Conservation (phyloP, 805 yeast genomes). For the Naumovozyma castellii region DNA sequence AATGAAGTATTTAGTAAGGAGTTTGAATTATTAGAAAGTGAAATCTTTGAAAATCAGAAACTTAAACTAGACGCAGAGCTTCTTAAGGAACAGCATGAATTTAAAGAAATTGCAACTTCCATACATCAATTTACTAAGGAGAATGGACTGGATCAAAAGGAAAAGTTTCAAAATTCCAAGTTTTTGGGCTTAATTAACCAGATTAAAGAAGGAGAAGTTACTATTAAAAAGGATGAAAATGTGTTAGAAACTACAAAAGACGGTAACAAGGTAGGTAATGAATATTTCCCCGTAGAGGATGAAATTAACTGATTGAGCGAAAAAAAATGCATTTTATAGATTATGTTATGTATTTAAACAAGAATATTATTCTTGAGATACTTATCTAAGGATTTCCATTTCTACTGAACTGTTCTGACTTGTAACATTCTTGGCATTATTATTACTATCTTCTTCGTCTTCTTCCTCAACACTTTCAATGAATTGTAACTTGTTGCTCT, state of each 20-base stretch:
- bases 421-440: background rate
- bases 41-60: background rate
- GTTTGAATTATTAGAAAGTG: slow-evolving; percentile 2
- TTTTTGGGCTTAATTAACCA: slow-evolving; percentile 22
- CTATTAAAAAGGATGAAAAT: slow-evolving; percentile 11
- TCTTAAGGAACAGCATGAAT: slow-evolving; percentile 1
- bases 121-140: slow-evolving; percentile 3
- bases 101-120: slow-evolving; percentile 4
- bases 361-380: background rate
- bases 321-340: too few relatives aligned
- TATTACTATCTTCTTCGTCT: background rate
- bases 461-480: slow-evolving; percentile 4
- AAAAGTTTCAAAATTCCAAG: slow-evolving; percentile 18
- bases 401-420: slow-evolving; percentile 3
- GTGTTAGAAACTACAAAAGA: slow-evolving; percentile 16
- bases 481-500: slow-evolving; percentile 8
- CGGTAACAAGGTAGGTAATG: slow-evolving; percentile 21
- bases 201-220: slow-evolving; percentile 18
- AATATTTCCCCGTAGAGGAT: slow-evolving; percentile 16
- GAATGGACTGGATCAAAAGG: background rate
- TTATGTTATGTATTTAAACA: too few relatives aligned
- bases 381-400: slow-evolving; percentile 3
- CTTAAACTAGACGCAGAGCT: background rate
- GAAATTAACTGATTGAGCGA: background rate
- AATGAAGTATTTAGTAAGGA: too few relatives aligned